A percentile compares a stretch with the other conserved stretches of the same genome.
Evolutionary conservation across 768 basidiomycete genomes (phyloP).

Genomic region (Mycena haematopus): DNA sequence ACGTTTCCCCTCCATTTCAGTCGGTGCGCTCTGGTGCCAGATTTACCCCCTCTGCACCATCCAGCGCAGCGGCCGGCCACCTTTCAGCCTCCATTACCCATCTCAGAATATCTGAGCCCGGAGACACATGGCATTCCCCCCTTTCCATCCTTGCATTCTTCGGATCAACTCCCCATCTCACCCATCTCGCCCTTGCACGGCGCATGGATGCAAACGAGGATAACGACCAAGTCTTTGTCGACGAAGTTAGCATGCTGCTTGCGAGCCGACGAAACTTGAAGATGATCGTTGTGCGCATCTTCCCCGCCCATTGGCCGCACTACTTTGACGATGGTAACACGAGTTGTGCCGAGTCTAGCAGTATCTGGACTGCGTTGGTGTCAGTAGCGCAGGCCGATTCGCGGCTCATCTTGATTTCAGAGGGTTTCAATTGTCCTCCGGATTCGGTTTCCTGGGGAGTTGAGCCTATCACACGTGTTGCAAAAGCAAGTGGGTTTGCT

Average conservation of each 20-base stretch:
- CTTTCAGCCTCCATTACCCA: conserved; percentile 39
- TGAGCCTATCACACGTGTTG: not conserved
- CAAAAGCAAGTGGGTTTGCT: too few relatives aligned
- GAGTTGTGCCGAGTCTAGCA: conserved; percentile 12
- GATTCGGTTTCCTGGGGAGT: conserved; percentile 7
- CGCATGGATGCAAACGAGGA: conserved; percentile 47
- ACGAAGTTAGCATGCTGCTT: conserved; percentile 41
- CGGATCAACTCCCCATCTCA: conserved; percentile 42
- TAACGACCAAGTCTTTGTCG: conserved; percentile 46
- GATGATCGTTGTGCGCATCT: conserved; percentile 37
- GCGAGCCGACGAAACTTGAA: conserved; percentile 36
- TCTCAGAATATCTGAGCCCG: conserved; percentile 48
- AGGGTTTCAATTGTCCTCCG: conserved; percentile 13
- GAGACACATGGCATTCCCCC: conserved; percentile 44
- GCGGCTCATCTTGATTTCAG: conserved; percentile 24
- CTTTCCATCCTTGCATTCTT: conserved; percentile 40
- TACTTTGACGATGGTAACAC: conserved; percentile 7
- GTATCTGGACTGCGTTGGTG: conserved; percentile 27
- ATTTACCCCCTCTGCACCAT: not conserved
- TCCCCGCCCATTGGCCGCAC: conserved; percentile 27
- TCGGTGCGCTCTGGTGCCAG: conserved; percentile 2
- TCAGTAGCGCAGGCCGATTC: conserved; percentile 24
- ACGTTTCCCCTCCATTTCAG: conserved; percentile 20
- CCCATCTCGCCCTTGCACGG: conserved; percentile 49
- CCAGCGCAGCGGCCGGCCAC: conserved; percentile 17